phyloP scores from a whole-genome alignment of 768 basidiomycete genomes.

The Russula sp. region DNA sequence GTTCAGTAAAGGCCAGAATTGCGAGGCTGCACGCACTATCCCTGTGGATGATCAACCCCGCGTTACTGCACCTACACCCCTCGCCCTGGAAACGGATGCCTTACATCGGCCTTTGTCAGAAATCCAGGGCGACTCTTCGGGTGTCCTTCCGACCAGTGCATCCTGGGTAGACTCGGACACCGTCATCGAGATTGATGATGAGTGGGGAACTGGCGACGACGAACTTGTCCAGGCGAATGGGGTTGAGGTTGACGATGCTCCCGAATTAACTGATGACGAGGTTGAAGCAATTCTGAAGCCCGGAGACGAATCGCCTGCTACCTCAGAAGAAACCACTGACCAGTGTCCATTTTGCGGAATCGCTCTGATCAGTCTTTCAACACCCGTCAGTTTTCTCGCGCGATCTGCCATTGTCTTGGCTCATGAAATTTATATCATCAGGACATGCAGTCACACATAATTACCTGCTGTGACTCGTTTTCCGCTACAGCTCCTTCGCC shows the following conservation, averaged over 20 bases:
- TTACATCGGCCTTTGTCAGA: not conserved
- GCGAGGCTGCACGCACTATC: not conserved
- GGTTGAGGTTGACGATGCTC: slow-evolving; percentile 31
- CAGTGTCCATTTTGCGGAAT: slow-evolving; percentile 38
- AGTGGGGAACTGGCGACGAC: slow-evolving; percentile 76
- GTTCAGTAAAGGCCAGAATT: not conserved
- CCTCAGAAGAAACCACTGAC: slow-evolving; percentile 18
- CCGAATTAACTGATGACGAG: slow-evolving; percentile 32
- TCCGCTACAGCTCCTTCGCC: slow-evolving; percentile 14
- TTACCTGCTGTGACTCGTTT: slow-evolving; percentile 50
- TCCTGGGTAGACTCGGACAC: not conserved
- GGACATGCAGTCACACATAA: slow-evolving; percentile 56
- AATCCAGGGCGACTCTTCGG: not conserved
- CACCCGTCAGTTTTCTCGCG: slow-evolving; percentile 33
- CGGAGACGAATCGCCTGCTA: slow-evolving; percentile 21
- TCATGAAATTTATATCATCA: slow-evolving; percentile 31
- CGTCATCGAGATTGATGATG: slow-evolving; percentile 39
- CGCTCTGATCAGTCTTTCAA: slow-evolving; percentile 33
- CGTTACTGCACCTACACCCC: not conserved
- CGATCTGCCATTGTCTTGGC: slow-evolving; percentile 16
- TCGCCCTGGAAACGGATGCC: not conserved
- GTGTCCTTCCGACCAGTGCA: not conserved
- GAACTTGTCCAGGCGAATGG: slow-evolving; percentile 44
- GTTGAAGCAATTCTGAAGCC: slow-evolving; percentile 36
- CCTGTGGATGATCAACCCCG: not conserved